Evolutionary conservation across 352 stramenopile genomes (phyloP), one percentile per base, ranked within the genome.

Genomic region (Blastocystis hominis): DNA sequence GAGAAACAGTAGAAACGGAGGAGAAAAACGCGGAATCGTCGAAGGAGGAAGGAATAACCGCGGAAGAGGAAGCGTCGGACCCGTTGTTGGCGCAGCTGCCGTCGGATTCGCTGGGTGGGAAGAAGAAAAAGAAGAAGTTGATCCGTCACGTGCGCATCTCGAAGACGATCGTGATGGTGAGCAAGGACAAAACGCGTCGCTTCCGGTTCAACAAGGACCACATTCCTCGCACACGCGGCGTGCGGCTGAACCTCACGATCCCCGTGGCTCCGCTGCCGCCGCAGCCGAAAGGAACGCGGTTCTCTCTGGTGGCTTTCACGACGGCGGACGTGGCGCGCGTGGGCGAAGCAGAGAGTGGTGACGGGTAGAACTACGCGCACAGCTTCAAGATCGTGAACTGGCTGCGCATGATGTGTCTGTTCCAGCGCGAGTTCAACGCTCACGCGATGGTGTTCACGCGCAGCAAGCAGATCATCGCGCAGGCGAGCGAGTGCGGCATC

Each of bases 371-470:
- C 42, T 80, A 61, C 17, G 2, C 24, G 3, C 20, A 64, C 5
- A 42, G 50, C 50, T 56, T 38, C 30, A 80, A 80, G 42, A 62
- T 80, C 17, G 20, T 40, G 2, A 80, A 80, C 50, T 42, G 44
- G 44, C 69, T 80, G 2, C 69, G 54, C 36, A 80, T 80, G 69
- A 61, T 80, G 9, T 59, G 3, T n/a, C 34, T 80, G 4, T 80
- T 80, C 54, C 69, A 80, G 42, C 42, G 38, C 7, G 47, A 34
- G 34, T 80, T 80, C 69, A 61, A 61, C 17, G 44, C 55, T 13
- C 24, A 61, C 15, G 69, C 17, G 1, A 80, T 80, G 20, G 6
- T 80, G 1, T 80, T 80, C 42, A 64, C 69, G 13, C 44, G 30
- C 20, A 80, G 36, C 10, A 34, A 24, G 2, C 13, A 38, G n/a